Evolutionary conservation across 129 eudicot species (phyloP).

Genomic region (Flaveria linearis): DNA sequence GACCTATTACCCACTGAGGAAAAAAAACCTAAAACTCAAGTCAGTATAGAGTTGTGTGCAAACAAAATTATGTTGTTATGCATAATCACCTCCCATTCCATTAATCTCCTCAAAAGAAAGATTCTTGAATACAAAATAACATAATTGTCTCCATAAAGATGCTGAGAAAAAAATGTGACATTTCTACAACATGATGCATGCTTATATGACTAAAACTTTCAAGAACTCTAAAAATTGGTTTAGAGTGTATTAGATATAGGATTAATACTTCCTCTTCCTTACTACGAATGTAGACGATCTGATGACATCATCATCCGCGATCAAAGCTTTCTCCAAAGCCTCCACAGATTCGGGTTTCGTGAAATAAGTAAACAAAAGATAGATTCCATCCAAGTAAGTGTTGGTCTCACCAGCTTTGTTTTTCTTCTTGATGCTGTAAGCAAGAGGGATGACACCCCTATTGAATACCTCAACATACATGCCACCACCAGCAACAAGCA

Average conservation of each 20-base stretch:
- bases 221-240: conserved; percentile 17
- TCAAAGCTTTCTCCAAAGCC: conserved; percentile 50
- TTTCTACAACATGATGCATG: conserved; percentile 34
- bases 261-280: conserved; percentile 69
- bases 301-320: conserved; percentile 67
- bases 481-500: conserved; percentile 98
- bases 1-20: not conserved
- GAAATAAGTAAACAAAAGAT: conserved; percentile 82
- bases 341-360: conserved; percentile 79
- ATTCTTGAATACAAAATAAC: conserved; percentile 27
- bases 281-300: conserved; percentile 65
- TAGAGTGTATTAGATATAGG: conserved; percentile 5
- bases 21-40: not conserved
- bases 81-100: not conserved
- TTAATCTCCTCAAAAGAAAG: conserved; percentile 22
- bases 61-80: not conserved
- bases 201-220: conserved; percentile 32
- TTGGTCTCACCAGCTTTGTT: conserved; percentile 92
- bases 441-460: conserved; percentile 85
- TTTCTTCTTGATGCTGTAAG: conserved; percentile 73
- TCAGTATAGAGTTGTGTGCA: not conserved
- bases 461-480: conserved; percentile 94
- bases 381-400: conserved; percentile 87
- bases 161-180: conserved; percentile 23
- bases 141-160: conserved; percentile 24